These are phyloP conservation scores for Circinella umbellata DNA, from an alignment of 371 early-diverging fungal genomes.

Conservation along the genomic window DNA sequence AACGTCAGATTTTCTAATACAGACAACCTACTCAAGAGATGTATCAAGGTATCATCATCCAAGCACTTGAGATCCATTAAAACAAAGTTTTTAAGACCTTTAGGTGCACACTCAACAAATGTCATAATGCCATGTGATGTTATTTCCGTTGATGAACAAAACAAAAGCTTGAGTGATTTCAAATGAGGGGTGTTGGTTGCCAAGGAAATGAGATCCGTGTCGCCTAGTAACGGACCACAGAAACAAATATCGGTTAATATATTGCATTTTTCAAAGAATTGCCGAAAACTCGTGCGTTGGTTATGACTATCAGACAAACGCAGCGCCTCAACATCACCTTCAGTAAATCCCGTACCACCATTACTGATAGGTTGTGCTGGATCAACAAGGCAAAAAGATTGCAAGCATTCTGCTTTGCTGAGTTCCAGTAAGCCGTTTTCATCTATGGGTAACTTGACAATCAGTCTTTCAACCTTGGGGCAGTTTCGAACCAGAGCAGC, in stretches of 20 bases:
- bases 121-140: neutral
- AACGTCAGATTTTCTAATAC: neutral
- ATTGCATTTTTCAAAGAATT: slow-evolving; percentile 2
- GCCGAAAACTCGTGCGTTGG: neutral
- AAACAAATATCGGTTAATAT: neutral
- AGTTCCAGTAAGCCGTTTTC: neutral
- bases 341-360: neutral
- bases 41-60: neutral
- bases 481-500: slow-evolving; percentile 2
- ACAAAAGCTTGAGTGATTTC: neutral
- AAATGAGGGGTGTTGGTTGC: neutral
- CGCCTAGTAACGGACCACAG: neutral
- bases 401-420: neutral
- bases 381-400: neutral
- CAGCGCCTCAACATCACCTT: neutral
- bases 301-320: neutral
- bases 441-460: neutral
- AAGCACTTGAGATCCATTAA: slow-evolving; percentile 8
- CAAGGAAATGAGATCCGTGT: neutral
- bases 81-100: neutral
- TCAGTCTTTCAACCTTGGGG: neutral
- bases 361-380: slow-evolving; percentile 5
- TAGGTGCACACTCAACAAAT: neutral
- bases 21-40: neutral
- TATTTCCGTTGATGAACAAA: neutral